Conservation (phyloP, 1,284 basidiomycete genomes). For the Dichomitus squalens region DNA sequence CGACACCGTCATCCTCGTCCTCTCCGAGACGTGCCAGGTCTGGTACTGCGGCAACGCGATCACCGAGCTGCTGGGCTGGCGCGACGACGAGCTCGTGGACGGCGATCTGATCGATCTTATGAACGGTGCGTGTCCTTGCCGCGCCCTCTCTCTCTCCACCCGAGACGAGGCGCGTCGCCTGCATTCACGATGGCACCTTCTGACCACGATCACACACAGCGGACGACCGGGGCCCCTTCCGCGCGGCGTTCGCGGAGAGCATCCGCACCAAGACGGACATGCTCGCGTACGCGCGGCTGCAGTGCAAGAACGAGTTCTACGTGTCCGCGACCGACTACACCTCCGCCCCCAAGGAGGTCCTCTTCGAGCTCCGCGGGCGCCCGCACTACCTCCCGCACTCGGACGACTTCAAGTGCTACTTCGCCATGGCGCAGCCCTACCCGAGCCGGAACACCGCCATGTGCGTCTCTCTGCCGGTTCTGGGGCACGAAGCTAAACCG, state of each 20-base stretch:
- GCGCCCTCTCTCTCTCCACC: not conserved
- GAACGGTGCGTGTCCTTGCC: constrained; percentile 48
- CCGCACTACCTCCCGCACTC: constrained; percentile 46
- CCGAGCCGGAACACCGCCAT: constrained; percentile 72
- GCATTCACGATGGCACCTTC: not conserved
- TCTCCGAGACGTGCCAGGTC: constrained; percentile 62
- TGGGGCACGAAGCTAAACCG: too few relatives aligned
- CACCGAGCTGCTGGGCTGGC: constrained; percentile 75
- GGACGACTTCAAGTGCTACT: constrained; percentile 55
- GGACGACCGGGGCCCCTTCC: constrained; percentile 64
- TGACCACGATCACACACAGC: constrained; percentile 37
- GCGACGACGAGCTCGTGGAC: constrained; percentile 72
- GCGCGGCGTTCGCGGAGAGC: constrained; percentile 55
- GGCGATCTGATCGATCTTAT: constrained; percentile 65
- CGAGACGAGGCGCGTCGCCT: not conserved
- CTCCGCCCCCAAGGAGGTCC: constrained; percentile 46
- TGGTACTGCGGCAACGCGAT: constrained; percentile 74
- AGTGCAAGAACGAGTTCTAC: constrained; percentile 43
- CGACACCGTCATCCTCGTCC: constrained; percentile 70
- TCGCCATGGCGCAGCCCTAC: constrained; percentile 76
- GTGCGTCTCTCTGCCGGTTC: constrained; percentile 55
- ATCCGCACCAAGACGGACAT: constrained; percentile 51
- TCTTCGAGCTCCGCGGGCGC: constrained; percentile 77
- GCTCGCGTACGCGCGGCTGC: constrained; percentile 65
- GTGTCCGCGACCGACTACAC: constrained; percentile 24